Evolutionary conservation across 2,329 filamentous ascomycete genomes (phyloP), one percentile per base, ranked within the genome.

Genomic region (Sclerotinia trifoliorum): DNA sequence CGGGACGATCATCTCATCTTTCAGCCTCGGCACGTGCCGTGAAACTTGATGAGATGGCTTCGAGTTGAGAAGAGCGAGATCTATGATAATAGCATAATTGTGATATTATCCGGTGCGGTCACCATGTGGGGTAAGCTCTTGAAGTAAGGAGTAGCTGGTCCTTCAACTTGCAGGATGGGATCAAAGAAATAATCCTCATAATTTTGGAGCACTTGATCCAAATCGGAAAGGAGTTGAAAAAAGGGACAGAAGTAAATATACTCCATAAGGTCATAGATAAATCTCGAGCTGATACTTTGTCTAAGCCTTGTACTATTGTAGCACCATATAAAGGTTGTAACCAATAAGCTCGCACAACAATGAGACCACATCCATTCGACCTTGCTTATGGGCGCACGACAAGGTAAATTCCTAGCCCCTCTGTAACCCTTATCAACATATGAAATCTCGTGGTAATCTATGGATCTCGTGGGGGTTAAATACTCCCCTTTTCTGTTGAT

Each of bases 381-480:
- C 42, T 46, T 48, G 39, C 57, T 60, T 60, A 60, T 46, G 42
- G 57, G 26, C 42, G 42, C 13, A 60, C 57, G 24, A 26, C 26
- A 48, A 17, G 29, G 17, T 26, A 26, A 19, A 17, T 19, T 42
- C 56, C 21, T 29, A 39, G 39, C 39, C 17, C n/a, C 24, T 29
- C 42, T 29, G 26, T 29, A 24, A 29, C 56, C 56, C 56, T 29
- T 15, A 26, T 15, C n/a, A 19, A 19, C 19, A 29, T 15, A 58
- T 46, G 39, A 58, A 42, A 44, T 6, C 39, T 29, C 24, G 21
- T 58, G 56, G 42, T 60, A 29, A 21, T 13, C 10, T 39, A 46
- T 46, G 39, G 4, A 60, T 29, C 8, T 21, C 24, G 39, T 60
- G 39, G 15, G 15, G 39, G 56, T 26, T 46, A 24, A 29, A 42